Base-by-base conservation (phyloP, 129 eudicot species). In the Pittosporum tobira region DNA sequence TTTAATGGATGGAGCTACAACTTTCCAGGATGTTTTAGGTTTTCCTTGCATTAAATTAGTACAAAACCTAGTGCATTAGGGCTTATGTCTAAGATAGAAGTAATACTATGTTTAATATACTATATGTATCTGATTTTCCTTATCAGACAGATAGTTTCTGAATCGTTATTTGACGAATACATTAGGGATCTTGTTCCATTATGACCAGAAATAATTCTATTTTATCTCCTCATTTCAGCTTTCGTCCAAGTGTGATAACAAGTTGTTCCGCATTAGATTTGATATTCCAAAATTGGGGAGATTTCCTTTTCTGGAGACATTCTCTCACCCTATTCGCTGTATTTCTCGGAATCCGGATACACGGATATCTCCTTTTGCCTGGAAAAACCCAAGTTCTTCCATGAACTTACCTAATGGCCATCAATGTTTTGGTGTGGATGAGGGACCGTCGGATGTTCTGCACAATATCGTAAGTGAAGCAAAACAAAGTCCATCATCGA, bases 231-330 rank as follows among this genome's bases (percentile, higher is more conserved):
- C 38, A 26, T 77, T 75, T 62, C 90, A 90, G 95, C 89, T 86
- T 63, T 90, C 97, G 51, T 86, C 95, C 16, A 83, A 85, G 80
- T 85, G 95, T 60, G 94, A 90, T 46, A 76, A 85, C 49, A 73
- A 66, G 84, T 71, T 90, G 64, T 86, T 90, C 70, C 63, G 81
- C 65, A 65, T 90, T 56, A 80, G 65, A 62, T 90, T 90, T 65
- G 64, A 53, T 34, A 47, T 83, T 66, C 77, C 72, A 6, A 70
- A 73, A 25, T 60, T 70, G 70, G 94, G 75, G 21, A 72, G 50
- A 36, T 80, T 62, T 69, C 84, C 94, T 61, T 90, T 86, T 48
- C 61, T 86, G 20, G 81, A 79, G 75, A 79, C 65, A 22, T 49
- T 65, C 31, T 77, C 94, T 59, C 78, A 25, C 64, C 77, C 89